Percentiles rank a stretch among this genome's conserved stretches.
Conservation (phyloP, 371 early-diverging fungal species). For the Mucor racemosus region DNA sequence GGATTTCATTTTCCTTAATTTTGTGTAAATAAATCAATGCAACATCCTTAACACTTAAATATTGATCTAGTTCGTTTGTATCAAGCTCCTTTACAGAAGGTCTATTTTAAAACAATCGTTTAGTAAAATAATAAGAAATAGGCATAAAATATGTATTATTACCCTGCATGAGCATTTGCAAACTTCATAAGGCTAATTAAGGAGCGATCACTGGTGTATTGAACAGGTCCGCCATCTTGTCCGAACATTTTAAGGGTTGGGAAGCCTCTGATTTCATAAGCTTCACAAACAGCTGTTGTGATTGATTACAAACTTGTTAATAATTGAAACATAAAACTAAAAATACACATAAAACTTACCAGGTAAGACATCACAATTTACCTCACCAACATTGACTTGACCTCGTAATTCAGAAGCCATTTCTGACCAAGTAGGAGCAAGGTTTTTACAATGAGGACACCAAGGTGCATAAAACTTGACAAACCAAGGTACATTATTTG, state of each 20-base stretch:
- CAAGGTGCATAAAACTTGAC: conserved; percentile 88
- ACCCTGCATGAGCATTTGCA: conserved; percentile 46
- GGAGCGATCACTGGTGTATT: conserved; percentile 51
- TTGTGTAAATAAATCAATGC: conserved; percentile 42
- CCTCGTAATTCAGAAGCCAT: conserved; percentile 67
- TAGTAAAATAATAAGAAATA: neutral
- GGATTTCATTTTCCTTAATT: conserved; percentile 14
- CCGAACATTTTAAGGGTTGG: conserved; percentile 80
- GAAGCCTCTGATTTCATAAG: conserved; percentile 73
- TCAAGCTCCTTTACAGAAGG: conserved; percentile 33
- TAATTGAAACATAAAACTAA: neutral
- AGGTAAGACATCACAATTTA: conserved; percentile 76
- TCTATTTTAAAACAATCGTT: conserved; percentile 13
- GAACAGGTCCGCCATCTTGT: conserved; percentile 7
- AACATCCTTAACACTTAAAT: conserved; percentile 33
- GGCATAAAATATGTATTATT: conserved; percentile 8
- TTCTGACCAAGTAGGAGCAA: conserved; percentile 81
- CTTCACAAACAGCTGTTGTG: conserved; percentile 54
- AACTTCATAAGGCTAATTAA: conserved; percentile 56
- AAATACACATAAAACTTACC: conserved; percentile 33
- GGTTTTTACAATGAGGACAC: conserved; percentile 84
- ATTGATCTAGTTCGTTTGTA: conserved; percentile 20
- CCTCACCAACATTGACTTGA: conserved; percentile 81
- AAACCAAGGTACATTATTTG: conserved; percentile 59
- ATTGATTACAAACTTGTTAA: neutral